Conservation (phyloP, 805 yeast species). For the Pichia kluyveri region DNA sequence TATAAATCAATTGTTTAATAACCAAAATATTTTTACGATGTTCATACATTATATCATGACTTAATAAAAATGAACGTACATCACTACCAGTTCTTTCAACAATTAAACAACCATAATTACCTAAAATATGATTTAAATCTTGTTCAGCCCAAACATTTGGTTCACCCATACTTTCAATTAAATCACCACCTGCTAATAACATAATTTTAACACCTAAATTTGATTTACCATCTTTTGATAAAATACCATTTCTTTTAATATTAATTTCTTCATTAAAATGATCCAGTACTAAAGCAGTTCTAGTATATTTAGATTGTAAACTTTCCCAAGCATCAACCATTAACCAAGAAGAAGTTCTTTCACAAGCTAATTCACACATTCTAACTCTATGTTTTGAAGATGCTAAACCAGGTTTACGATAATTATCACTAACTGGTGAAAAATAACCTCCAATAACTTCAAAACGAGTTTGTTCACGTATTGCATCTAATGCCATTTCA, state of each 20-base stretch:
- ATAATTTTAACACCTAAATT: conserved; percentile 75
- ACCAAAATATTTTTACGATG: conserved; percentile 89
- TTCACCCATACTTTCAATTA: conserved; percentile 98
- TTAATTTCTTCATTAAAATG: conserved; percentile 95
- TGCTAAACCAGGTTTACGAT: conserved; percentile 89
- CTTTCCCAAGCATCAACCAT: conserved; percentile 99
- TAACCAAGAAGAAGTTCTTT: conserved; percentile 91
- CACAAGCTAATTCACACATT: conserved; percentile 98
- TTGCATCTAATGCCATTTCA: conserved; percentile 95
- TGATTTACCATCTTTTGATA: conserved; percentile 43
- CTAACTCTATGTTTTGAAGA: conserved; percentile 83
- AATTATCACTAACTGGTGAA: conserved; percentile 90
- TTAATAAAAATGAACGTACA: conserved; percentile 81
- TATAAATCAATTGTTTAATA: conserved; percentile 91
- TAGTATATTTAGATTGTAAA: conserved; percentile 78
- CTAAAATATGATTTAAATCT: conserved; percentile 90
- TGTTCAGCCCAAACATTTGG: conserved; percentile 98
- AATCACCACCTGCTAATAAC: conserved; percentile 96
- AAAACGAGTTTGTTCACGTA: conserved; percentile 82
- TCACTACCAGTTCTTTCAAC: conserved; percentile 97
- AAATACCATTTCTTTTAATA: conserved; percentile 79
- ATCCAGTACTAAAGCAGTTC: conserved; percentile 92
- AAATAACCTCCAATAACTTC: conserved; percentile 96
- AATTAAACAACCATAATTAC: conserved; percentile 91
- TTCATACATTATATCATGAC: conserved; percentile 96